These are phyloP conservation scores for Candida tammaniensis DNA, from an alignment of 805 yeast genomes.

Conservation along the genomic window DNA sequence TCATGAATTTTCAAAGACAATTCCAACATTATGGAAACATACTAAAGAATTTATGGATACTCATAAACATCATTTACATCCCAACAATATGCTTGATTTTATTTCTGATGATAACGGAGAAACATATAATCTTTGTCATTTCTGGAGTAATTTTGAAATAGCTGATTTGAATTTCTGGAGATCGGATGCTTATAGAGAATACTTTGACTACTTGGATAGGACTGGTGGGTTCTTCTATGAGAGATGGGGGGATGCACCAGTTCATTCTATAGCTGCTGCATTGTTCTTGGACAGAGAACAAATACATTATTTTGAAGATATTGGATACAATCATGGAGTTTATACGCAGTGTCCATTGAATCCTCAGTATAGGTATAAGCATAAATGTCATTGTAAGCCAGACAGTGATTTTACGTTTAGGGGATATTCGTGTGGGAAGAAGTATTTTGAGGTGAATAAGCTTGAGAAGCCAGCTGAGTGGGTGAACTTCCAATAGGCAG, in stretches of 20 bases:
- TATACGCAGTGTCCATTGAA: conserved; percentile 58
- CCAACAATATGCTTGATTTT: conserved; percentile 13
- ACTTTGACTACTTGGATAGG: conserved; percentile 59
- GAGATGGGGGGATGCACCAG: conserved; percentile 93
- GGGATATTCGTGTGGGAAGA: conserved; percentile 27
- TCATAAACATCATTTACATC: conserved; percentile 17
- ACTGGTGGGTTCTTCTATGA: conserved; percentile 81
- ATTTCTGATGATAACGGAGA: conserved; percentile 10
- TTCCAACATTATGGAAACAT: conserved; percentile 59
- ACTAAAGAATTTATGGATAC: conserved; percentile 45
- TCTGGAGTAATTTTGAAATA: conserved; percentile 77
- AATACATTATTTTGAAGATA: conserved; percentile 70
- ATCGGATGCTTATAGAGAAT: conserved; percentile 52
- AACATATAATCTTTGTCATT: conserved; percentile 68
- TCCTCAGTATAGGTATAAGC: conserved; percentile 20
- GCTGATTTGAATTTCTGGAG: conserved; percentile 74
- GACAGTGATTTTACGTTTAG: conserved; percentile 29
- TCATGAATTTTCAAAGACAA: conserved; percentile 59
- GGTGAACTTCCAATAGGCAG: conserved; percentile 17
- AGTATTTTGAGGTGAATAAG: conserved; percentile 29
- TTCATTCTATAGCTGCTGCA: conserved; percentile 74
- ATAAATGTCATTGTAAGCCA: conserved; percentile 37
- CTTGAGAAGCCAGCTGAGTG: conserved; percentile 30
- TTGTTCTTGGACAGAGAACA: conserved; percentile 56
- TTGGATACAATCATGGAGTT: conserved; percentile 74